Evolutionary conservation across 2,329 filamentous ascomycete species (phyloP), one percentile per base, ranked within the genome.

Genomic region (Colletotrichum noveboracense): DNA sequence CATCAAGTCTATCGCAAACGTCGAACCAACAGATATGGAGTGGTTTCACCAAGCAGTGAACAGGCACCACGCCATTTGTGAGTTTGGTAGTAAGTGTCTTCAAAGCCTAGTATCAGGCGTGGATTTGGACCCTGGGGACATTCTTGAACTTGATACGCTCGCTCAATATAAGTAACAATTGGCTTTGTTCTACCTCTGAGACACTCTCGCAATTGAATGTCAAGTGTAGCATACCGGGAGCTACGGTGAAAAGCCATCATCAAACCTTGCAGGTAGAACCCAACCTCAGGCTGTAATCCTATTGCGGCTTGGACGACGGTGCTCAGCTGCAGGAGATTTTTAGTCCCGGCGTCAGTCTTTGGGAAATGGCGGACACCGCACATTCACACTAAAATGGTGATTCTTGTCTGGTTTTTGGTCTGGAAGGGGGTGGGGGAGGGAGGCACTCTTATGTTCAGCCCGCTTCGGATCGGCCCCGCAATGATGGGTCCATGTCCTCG

Each of bases 121-220:
- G 18, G 38, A 48, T 4, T 48, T 48, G 9, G 38, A 48, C 43
- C 4, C 6, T 52, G 6, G 10, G n/a, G n/a, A 52, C 0, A 52
- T 52, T 52, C 12, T 5, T 52, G 10, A 52, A 52, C 43, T 52
- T 2, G 4, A 7, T 52, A 21, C 2, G n/a, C 43, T 52, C n/a
- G 10, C 10, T 21, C 43, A 52, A 52, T 52, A 24, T 13, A 10
- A 24, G n/a, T 13, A 13, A 21, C 6, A 7, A 7, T 5, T 48
- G 10, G 10, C 2, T 12, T 6, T 12, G 3, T 4, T 48, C 3
- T 21, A 10, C 18, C 10, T 3, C n/a, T 21, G 43, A 18, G n/a
- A n/a, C 6, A 13, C 18, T 43, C 5, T n/a, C 18, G 0, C 2
- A n/a, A n/a, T n/a, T 3, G 0, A n/a, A 43, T n/a, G 5, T 12